These are phyloP conservation scores for Suillus luteus DNA, from an alignment of 768 basidiomycete genomes.

Conservation along the genomic window DNA sequence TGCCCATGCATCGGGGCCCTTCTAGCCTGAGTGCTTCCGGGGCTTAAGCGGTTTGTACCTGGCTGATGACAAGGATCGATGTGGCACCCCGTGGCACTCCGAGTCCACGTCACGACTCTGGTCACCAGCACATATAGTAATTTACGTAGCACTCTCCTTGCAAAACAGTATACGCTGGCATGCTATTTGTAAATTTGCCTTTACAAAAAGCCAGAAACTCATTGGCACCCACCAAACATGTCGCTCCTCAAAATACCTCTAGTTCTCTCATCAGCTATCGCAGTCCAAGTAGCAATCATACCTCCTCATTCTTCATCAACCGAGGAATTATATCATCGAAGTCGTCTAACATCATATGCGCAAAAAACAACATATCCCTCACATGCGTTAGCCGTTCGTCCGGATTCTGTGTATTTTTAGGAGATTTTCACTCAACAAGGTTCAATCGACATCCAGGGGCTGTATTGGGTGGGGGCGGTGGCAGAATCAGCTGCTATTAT, in stretches of 20 bases:
- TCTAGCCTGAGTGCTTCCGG: no score
- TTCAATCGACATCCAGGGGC: neutral
- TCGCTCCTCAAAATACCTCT: slow-evolving; percentile 43
- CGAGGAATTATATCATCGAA: slow-evolving; percentile 26
- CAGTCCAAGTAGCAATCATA: slow-evolving; percentile 44
- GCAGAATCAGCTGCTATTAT: slow-evolving; percentile 11
- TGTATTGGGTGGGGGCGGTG: slow-evolving; percentile 8
- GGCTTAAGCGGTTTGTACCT: neutral
- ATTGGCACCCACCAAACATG: slow-evolving; percentile 18
- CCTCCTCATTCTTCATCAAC: slow-evolving; percentile 44
- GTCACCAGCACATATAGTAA: neutral
- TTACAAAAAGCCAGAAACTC: neutral
- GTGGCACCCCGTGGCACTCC: neutral
- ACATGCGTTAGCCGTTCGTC: neutral
- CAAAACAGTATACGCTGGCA: neutral
- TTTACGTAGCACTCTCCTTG: neutral
- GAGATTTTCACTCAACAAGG: neutral
- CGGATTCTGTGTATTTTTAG: neutral
- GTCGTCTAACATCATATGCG: neutral
- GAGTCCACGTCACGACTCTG: no score
- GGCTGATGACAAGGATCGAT: neutral
- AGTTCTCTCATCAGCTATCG: slow-evolving; percentile 42
- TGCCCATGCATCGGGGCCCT: neutral
- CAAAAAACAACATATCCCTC: neutral
- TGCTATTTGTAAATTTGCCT: neutral